Evolutionary conservation across 257 asterid genomes (phyloP), one percentile per base, ranked within the genome.

Genomic region (Solanum habrochaites): DNA sequence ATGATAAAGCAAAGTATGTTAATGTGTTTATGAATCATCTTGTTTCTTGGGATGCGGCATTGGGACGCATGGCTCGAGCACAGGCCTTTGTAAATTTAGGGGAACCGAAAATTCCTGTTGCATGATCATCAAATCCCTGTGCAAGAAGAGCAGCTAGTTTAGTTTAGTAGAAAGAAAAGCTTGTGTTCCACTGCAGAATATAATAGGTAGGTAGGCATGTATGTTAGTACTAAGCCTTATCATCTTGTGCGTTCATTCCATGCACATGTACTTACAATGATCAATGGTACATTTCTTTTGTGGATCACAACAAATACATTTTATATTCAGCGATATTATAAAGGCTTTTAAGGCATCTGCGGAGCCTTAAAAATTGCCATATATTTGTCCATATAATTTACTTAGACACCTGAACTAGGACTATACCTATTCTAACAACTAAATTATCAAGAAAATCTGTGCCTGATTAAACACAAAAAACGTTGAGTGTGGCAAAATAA

Each of bases 51-150:
- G 85, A 94, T 73, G 98, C 95, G 29, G 98, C 98, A 86, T 92
- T 94, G 92, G 98, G 92, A 35, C 98, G 98, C 39, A 69, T 96
- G 93, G 99, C 92, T 89, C 98, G 98, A 73, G 98, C 99, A 7
- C 98, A 96, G 89, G 95, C 98, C 85, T 96, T 96, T 85, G 98
- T 95, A 77, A 95, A 96, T 91, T 87, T 96, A 89, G 98, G 99
- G 0, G 99, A 96, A 89, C 98, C 99, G 72, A 94, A 92, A 89
- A 94, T 96, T 83, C 99, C 98, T 10, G 95, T 94, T 77, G 99
- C 98, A 11, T 96, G 95, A 96, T 43, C 39, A 27, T 45, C 64
- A 45, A 43, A 45, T 45, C 40, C 16, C 8, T 25, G 40, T 45
- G 42, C 42, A 80, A 45, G 84, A 80, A 16, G 29, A 77, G 37